These are phyloP conservation scores for Camelina neglecta DNA, from an alignment of 345 rosid species.

Conservation along the genomic window DNA sequence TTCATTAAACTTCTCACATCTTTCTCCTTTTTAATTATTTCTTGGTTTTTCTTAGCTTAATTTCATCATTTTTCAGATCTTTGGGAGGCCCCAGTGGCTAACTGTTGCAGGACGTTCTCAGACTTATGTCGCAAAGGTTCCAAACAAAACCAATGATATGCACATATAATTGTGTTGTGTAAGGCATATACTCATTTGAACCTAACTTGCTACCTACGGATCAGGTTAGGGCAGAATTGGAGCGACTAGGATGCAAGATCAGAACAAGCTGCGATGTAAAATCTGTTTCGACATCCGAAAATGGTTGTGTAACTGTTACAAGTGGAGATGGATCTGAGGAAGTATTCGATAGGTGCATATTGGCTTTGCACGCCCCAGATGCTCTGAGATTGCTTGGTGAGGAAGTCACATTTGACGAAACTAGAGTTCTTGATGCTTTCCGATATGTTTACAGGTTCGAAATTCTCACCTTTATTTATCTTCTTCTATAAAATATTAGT, in stretches of 20 bases:
- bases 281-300: conserved; percentile 52
- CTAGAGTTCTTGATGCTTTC: conserved; percentile 82
- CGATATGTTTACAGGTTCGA: conserved; percentile 76
- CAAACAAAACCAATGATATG: background rate
- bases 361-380: conserved; percentile 85
- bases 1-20: conserved; percentile 22
- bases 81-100: conserved; percentile 94
- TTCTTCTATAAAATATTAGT: background rate
- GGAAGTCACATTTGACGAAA: conserved; percentile 74
- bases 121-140: conserved; percentile 71
- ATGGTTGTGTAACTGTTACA: conserved; percentile 54
- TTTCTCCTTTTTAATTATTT: background rate
- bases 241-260: conserved; percentile 67
- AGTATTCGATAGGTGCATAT: conserved; percentile 55
- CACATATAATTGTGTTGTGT: background rate
- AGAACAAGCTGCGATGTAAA: conserved; percentile 60
- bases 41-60: conserved; percentile 11
- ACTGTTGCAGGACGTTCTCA: conserved; percentile 75
- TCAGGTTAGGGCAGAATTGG: conserved; percentile 72
- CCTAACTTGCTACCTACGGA: conserved; percentile 2
- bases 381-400: conserved; percentile 66
- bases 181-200: background rate
- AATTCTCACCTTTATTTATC: conserved; percentile 10
- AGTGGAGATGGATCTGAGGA: conserved; percentile 59
- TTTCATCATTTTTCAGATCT: conserved; percentile 51